Evolutionary conservation across 2,329 filamentous ascomycete genomes (phyloP).

Genomic region (Aureobasidium namibiae): DNA sequence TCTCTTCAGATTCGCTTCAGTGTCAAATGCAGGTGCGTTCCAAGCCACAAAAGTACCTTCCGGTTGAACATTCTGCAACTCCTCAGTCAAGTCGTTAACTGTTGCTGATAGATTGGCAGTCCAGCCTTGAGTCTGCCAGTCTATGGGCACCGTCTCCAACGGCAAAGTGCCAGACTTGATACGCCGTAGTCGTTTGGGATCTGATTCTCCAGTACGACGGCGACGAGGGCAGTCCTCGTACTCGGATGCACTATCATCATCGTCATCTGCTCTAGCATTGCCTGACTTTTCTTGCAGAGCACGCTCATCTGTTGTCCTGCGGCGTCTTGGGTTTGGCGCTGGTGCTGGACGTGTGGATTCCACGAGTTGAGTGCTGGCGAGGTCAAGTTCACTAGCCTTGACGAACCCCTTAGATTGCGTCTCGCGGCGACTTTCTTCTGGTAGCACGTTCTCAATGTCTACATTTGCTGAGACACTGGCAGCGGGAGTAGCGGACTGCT

Average conservation of each 20-base stretch:
- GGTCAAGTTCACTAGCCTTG: conserved; percentile 23
- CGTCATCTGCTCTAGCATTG: not conserved
- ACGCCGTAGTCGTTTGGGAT: conserved; percentile 18
- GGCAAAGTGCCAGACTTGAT: conserved; percentile 31
- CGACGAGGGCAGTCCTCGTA: conserved; percentile 17
- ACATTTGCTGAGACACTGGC: not conserved
- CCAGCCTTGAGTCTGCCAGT: conserved; percentile 21
- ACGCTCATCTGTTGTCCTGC: conserved; percentile 1
- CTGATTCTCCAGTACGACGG: conserved; percentile 17
- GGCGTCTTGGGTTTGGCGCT: conserved; percentile 4
- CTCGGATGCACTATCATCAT: not conserved
- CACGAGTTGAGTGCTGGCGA: conserved; percentile 14
- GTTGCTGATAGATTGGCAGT: not conserved
- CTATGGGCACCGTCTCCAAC: conserved; percentile 30
- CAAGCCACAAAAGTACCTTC: conserved; percentile 18
- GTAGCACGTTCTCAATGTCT: not conserved
- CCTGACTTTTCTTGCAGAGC: not conserved
- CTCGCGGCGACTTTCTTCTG: not conserved
- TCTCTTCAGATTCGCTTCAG: conserved; percentile 13
- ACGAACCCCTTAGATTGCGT: conserved; percentile 18
- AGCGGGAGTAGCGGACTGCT: not conserved
- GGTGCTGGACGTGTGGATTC: not conserved
- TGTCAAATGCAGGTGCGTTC: conserved; percentile 20
- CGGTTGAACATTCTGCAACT: not conserved
- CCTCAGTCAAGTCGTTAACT: not conserved